Evolutionary conservation across 257 asterid species (phyloP), one percentile per base, ranked within the genome.

Genomic region (Nemophila menziesii): DNA sequence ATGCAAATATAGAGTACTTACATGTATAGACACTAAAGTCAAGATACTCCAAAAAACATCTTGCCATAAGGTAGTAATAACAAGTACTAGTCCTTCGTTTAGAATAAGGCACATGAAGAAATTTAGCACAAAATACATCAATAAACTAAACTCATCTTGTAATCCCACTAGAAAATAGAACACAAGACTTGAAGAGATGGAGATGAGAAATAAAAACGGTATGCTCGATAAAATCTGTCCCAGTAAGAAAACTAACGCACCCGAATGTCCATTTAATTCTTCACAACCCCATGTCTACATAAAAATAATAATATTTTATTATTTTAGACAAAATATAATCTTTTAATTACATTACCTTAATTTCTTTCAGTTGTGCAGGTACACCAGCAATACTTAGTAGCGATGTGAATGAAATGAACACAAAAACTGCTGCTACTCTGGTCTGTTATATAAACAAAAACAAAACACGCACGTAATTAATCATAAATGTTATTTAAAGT

Each of bases 111-210:
- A 90, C 69, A 41, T 46, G 54, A 85, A 82, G 81, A 81, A 77
- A 58, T 85, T 85, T 48, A 90, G 65, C 34, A 77, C 69, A 34
- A 90, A 90, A 55, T 90, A 90, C 71, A 85, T 61, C 78, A 90
- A 60, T 67, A 79, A 57, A 78, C 73, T 61, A 93, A 90, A 85
- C 49, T 85, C 94, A 29, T 77, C 75, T 41, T 74, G 85, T 43
- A 90, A 80, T 47, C 93, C 94, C 8, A 82, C 49, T 24, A 85
- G 89, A 81, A 90, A 90, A 68, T 90, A 90, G 77, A 90, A 90
- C 49, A 74, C 82, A 20, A 90, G 76, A 51, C 94, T 85, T 21
- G 96, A 74, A 2, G 94, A 85, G 52, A 90, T 57, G 61, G 99
- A 77, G 64, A 85, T 93, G 63, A 90, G 93, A 64, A 90, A 79